A percentile compares a stretch with the other conserved stretches of the same genome.
These are phyloP conservation scores for Arxiozyma slooffiae DNA, from an alignment of 1,139 yeast genomes.

Conservation along the genomic window DNA sequence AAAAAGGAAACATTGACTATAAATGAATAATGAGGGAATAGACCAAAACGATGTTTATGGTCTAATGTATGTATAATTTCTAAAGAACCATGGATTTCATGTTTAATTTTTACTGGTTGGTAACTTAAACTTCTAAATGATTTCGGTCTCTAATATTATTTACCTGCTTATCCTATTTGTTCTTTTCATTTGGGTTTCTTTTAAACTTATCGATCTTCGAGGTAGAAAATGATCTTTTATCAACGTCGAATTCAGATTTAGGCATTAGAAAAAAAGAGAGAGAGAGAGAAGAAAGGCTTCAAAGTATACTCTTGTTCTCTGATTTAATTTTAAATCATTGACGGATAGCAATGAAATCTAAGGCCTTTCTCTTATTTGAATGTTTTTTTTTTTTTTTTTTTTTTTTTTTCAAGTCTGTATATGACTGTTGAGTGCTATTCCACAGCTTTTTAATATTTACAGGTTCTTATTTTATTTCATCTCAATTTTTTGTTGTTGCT, in stretches of 20 bases:
- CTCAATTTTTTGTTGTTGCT: too few species aligned
- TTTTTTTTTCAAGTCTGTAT: too few species aligned
- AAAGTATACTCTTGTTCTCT: too few species aligned
- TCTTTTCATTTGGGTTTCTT: not conserved
- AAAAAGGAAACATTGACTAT: slow-evolving; percentile 26
- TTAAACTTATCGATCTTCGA: not conserved
- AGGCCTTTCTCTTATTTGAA: too few species aligned
- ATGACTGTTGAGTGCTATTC: too few species aligned
- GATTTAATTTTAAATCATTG: not conserved
- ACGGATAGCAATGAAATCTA: not conserved
- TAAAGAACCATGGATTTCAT: not conserved
- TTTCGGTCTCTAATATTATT: not conserved
- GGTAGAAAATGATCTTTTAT: not conserved
- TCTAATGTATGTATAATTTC: slow-evolving; percentile 25
- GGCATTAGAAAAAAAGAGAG: not conserved
- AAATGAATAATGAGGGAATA: slow-evolving; percentile 27
- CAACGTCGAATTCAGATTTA: not conserved
- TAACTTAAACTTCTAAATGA: not conserved
- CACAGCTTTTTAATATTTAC: too few species aligned
- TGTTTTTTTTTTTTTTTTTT: too few species aligned
- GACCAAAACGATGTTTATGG: slow-evolving; percentile 24
- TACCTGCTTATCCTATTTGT: not conserved
- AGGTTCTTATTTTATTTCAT: too few species aligned
- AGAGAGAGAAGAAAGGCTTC: not conserved
- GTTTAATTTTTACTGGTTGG: not conserved